Evolutionary conservation across 768 basidiomycete species (phyloP), one percentile per base, ranked within the genome.

Genomic region (Serendipita indica): DNA sequence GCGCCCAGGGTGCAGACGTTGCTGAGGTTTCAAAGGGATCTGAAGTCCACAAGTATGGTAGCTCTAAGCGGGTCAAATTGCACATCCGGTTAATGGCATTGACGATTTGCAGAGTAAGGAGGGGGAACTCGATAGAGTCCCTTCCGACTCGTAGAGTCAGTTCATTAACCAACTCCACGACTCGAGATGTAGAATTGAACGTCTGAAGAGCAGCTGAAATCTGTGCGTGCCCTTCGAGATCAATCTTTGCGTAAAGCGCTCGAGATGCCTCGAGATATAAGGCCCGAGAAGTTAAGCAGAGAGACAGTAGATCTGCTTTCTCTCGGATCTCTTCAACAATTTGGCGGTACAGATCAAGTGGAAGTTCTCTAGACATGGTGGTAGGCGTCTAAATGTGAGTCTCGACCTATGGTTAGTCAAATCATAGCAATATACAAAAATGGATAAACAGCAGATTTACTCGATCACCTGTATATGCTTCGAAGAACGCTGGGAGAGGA

Each of bases 401-500:
- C n/a, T 7, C 41, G 18, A 43, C 41, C 41, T 25, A n/a, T n/a
- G 18, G n/a, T 25, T 25, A 43, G 5, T 25, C 18, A n/a, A n/a
- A n/a, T n/a, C n/a, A n/a, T n/a, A n/a, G n/a, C n/a, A n/a, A n/a
- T n/a, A n/a, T n/a, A n/a, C n/a, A n/a, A n/a, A n/a, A n/a, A n/a
- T n/a, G n/a, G n/a, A n/a, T n/a, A n/a, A n/a, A n/a, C n/a, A n/a
- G n/a, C n/a, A n/a, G n/a, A n/a, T n/a, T n/a, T n/a, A n/a, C n/a
- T 10, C 10, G n/a, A 37, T 10, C 10, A n/a, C n/a, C 10, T n/a
- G 35, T 1, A 84, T 98, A 1, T 93, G 92, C 66, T 98, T 94
- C 94, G 96, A 98, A 71, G 77, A 90, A 69, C 73, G 92, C 57
- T 98, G 93, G 94, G 80, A 80, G 57, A 82, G 89, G 70, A 76